Percentiles rank a stretch among this genome's conserved stretches.
Conservation (phyloP, 345 rosid species). For the Populus simonii region DNA sequence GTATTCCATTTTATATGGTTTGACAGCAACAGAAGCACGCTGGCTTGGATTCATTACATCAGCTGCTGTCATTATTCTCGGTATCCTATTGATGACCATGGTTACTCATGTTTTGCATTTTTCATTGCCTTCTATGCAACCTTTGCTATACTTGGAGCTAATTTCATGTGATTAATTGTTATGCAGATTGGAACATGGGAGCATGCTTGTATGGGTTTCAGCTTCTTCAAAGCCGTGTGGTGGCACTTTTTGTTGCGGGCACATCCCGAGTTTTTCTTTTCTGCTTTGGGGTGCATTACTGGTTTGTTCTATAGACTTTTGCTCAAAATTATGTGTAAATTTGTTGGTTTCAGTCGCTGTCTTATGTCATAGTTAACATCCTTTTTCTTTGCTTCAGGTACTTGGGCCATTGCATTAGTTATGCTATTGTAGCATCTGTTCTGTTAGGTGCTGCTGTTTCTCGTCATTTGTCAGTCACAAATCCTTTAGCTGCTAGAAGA, state of each 20-base stretch:
- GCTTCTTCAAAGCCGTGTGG: conserved; percentile 85
- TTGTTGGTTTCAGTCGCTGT: conserved; percentile 16
- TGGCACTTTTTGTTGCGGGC: conserved; percentile 92
- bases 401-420: conserved; percentile 95
- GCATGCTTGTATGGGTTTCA: conserved; percentile 95
- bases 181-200: conserved; percentile 96
- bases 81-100: conserved; percentile 34
- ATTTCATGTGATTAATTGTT: conserved; percentile 21
- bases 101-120: conserved; percentile 16
- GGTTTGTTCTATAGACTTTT: conserved; percentile 55
- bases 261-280: conserved; percentile 85
- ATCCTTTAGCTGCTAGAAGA: conserved; percentile 94
- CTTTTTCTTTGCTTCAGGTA: conserved; percentile 55
- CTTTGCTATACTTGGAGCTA: conserved; percentile 6
- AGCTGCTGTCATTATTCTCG: conserved; percentile 90
- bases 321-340: background rate
- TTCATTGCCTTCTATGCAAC: conserved; percentile 6
- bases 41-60: conserved; percentile 99
- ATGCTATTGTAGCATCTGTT: conserved; percentile 93
- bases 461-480: conserved; percentile 81
- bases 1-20: conserved; percentile 86
- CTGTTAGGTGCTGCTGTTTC: conserved; percentile 93
- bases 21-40: conserved; percentile 86
- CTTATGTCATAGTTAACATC: conserved; percentile 14
- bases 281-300: conserved; percentile 98